Evolutionary conservation across 2,329 filamentous ascomycete genomes (phyloP).

Genomic region (Colletotrichum filicis): DNA sequence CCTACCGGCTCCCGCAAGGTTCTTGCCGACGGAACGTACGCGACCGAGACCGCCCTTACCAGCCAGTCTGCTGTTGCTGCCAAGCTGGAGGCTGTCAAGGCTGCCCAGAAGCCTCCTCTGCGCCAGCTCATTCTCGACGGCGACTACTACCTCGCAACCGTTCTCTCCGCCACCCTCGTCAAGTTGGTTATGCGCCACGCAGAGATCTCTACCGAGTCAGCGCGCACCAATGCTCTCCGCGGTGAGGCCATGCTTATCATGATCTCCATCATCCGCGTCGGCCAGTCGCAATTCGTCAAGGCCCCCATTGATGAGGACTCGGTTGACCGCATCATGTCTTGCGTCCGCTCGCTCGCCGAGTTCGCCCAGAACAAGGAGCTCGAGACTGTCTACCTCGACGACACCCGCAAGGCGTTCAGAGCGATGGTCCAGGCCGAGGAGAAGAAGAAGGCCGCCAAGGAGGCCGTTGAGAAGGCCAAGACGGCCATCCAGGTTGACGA

Average conservation of each 20-base stretch:
- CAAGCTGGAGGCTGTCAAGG: slow-evolving; percentile 94
- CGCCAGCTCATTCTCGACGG: slow-evolving; percentile 95
- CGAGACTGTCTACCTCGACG: slow-evolving; percentile 91
- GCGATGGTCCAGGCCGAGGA: slow-evolving; percentile 98
- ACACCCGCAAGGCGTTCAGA: slow-evolving; percentile 94
- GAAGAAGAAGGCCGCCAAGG: slow-evolving; percentile 96
- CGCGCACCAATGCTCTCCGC: slow-evolving; percentile 91
- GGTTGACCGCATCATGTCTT: slow-evolving; percentile 98
- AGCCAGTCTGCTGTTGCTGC: slow-evolving; percentile 91
- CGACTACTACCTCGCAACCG: slow-evolving; percentile 95
- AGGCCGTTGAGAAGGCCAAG: slow-evolving; percentile 92
- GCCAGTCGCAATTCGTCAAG: slow-evolving; percentile 99
- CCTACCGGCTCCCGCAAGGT: slow-evolving; percentile 91
- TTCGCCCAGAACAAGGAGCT: slow-evolving; percentile 91
- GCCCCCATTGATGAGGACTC: slow-evolving; percentile 97
- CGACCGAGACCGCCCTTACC: slow-evolving; percentile 94
- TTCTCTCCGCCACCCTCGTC: slow-evolving; percentile 94
- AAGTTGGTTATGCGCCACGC: slow-evolving; percentile 98
- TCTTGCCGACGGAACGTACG: slow-evolving; percentile 95
- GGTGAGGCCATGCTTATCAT: slow-evolving; percentile 99
- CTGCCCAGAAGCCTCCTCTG: slow-evolving; percentile 94
- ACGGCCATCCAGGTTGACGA: slow-evolving; percentile 96
- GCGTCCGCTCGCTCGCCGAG: slow-evolving; percentile 90
- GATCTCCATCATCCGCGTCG: slow-evolving; percentile 98
- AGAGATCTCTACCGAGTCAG: slow-evolving; percentile 86